A percentile compares a stretch with the other conserved stretches of the same genome.
Evolutionary conservation across 176 grass and related monocot genomes (phyloP).

Genomic region (Carex pumila): DNA sequence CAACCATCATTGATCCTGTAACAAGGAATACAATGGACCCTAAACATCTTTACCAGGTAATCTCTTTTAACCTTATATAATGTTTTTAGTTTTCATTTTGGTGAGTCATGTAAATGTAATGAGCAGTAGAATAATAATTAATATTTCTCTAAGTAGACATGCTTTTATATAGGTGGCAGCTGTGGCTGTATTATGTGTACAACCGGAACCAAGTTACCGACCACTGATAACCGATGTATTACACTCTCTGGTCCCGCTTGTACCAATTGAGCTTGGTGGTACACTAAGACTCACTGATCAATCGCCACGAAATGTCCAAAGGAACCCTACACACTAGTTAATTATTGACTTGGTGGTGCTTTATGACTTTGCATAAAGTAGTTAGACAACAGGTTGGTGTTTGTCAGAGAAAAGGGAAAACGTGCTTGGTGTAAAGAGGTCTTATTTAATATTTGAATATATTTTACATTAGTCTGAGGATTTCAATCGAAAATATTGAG

Average conservation of each 20-base stretch:
- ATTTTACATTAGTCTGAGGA: not conserved
- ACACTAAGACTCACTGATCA: conserved; percentile 50
- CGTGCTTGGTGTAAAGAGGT: not conserved
- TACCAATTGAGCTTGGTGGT: conserved; percentile 77
- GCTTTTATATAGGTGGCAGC: conserved; percentile 71
- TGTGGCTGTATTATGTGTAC: conserved; percentile 81
- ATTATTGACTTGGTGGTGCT: conserved; percentile 3
- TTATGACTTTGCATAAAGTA: conserved; percentile 1
- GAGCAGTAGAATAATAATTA: not conserved
- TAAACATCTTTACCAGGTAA: conserved; percentile 94
- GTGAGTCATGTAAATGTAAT: not conserved
- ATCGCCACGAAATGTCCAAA: conserved; percentile 7
- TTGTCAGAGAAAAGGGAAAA: not conserved
- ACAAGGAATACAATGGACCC: conserved; percentile 87
- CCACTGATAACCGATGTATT: conserved; percentile 93
- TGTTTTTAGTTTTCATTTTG: not conserved
- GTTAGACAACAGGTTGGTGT: conserved; percentile 20
- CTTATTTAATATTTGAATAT: not conserved
- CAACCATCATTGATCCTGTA: conserved; percentile 87
- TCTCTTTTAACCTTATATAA: not conserved
- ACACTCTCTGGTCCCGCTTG: conserved; percentile 89
- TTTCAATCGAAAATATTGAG: conserved; percentile 14
- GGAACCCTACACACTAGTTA: not conserved
- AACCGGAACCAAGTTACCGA: conserved; percentile 92
- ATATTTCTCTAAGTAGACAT: not conserved